Base-by-base conservation (phyloP, 768 basidiomycete species). In the Atractiella rhizophila region DNA sequence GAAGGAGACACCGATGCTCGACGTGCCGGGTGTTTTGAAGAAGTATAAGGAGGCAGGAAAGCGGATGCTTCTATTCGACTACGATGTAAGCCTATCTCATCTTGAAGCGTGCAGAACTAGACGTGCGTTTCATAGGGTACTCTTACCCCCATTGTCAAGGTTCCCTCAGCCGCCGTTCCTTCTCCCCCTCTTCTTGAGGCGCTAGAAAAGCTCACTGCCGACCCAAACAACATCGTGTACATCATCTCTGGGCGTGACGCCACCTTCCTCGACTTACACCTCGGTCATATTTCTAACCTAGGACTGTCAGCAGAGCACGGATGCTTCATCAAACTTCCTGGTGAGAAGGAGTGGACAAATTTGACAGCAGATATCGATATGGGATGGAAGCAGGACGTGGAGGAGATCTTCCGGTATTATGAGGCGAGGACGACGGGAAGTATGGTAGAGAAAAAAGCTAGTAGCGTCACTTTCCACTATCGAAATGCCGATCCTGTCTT, bases 391-490 rank as follows among this genome's bases (percentile, higher is more conserved):
- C 64, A 60, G 39, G 88, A 98, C 62, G 88, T 91, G 24, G 70
- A 74, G 52, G 83, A 94, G 62, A 75, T 98, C 37, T 98, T 98
- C 62, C 70, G 68, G 59, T 96, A 55, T 41, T 54, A 54, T 48
- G 49, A 50, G 39, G 48, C 74, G 70, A 66, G 88, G 38, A 98
- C 88, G 51, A 81, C 82, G 27, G 88, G 88, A n/a, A 77, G 78
- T 49, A 76, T 78, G 53, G 82, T 96, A 45, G 88, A 98, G 66
- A 65, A 76, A 58, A 98, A 98, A 71, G 86, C 86, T 68, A 82
- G 80, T 54, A 77, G 77, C 45, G 79, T 98, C 57, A 94, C 86
- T 31, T 96, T 88, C 88, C 88, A 98, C 61, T 94, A 91, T 61
- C 70, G 88, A 33, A 68, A 71, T 43, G 68, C 68, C 25, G 88